Percentiles rank a stretch among this genome's conserved stretches.
phyloP scores from a whole-genome alignment of 2,329 filamentous ascomycete genomes.

The Phaeosphaeriaceae sp. region DNA sequence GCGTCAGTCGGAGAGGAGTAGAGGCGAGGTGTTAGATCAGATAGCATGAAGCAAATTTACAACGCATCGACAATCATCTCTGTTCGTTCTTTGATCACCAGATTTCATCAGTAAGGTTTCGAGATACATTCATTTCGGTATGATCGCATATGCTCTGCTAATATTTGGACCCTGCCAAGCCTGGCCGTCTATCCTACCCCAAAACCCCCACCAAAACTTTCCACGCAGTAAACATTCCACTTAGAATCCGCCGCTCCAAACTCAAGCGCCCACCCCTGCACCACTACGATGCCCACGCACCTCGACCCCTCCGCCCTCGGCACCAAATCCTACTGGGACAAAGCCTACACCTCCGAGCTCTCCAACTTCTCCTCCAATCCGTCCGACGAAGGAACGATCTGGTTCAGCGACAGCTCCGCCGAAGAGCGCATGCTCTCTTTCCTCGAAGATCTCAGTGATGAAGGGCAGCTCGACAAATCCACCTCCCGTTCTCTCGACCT shows the following conservation, averaged over 20 bases:
- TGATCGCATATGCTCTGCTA: too few species aligned
- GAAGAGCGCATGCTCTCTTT: constrained; percentile 80
- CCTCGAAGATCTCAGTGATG: constrained; percentile 60
- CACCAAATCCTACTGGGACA: constrained; percentile 74
- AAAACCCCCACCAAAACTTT: neutral
- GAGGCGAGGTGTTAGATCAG: constrained; percentile 46
- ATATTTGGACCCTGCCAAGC: neutral
- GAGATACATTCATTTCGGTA: too few species aligned
- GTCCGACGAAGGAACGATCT: constrained; percentile 84
- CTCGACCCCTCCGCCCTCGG: constrained; percentile 83
- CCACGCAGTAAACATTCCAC: neutral
- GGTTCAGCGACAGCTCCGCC: constrained; percentile 94
- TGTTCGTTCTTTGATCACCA: too few species aligned
- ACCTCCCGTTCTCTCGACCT: constrained; percentile 76
- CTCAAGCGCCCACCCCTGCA: neutral
- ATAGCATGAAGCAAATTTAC: neutral
- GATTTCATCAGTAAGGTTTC: too few species aligned
- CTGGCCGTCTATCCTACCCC: neutral
- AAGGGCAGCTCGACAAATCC: constrained; percentile 54
- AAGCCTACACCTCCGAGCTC: constrained; percentile 75
- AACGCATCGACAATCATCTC: too few species aligned
- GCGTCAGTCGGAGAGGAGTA: constrained; percentile 67
- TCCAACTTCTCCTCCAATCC: constrained; percentile 76
- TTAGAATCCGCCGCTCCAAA: neutral
- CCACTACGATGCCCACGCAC: constrained; percentile 31